A percentile compares a stretch with the other conserved stretches of the same genome.
Evolutionary conservation across 495 filamentous ascomycete genomes (phyloP).

Genomic region (Daldinia childiae): DNA sequence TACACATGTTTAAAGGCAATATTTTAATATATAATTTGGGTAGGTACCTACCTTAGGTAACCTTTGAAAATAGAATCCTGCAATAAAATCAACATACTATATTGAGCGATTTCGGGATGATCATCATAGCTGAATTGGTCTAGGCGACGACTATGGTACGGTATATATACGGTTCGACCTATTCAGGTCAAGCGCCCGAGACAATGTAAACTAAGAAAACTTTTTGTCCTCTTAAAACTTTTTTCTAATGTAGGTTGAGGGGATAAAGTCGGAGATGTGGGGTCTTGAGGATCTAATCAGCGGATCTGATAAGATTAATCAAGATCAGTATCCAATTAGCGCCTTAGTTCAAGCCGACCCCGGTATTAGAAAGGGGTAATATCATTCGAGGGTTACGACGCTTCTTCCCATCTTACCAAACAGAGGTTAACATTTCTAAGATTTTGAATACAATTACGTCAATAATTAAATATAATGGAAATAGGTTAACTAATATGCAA

Average conservation of each 20-base stretch:
- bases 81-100: background rate
- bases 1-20: too few relatives aligned
- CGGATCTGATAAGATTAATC: slow-evolving; percentile 34
- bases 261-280: background rate
- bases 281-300: slow-evolving; percentile 23
- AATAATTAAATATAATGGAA: too few relatives aligned
- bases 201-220: background rate
- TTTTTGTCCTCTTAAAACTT: background rate
- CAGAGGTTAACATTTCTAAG: too few relatives aligned
- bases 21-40: too few relatives aligned
- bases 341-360: background rate
- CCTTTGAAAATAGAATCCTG: background rate
- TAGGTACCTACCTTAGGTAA: too few relatives aligned
- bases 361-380: too few relatives aligned
- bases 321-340: slow-evolving; percentile 23
- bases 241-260: background rate
- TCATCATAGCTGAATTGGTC: background rate
- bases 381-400: too few relatives aligned
- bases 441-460: too few relatives aligned
- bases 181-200: background rate
- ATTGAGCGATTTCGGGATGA: background rate
- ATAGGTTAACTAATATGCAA: too few relatives aligned
- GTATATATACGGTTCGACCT: background rate
- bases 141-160: background rate
- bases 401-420: too few relatives aligned